phyloP scores from a whole-genome alignment of 2,329 filamentous ascomycete genomes.

The Xylaria sp. region DNA sequence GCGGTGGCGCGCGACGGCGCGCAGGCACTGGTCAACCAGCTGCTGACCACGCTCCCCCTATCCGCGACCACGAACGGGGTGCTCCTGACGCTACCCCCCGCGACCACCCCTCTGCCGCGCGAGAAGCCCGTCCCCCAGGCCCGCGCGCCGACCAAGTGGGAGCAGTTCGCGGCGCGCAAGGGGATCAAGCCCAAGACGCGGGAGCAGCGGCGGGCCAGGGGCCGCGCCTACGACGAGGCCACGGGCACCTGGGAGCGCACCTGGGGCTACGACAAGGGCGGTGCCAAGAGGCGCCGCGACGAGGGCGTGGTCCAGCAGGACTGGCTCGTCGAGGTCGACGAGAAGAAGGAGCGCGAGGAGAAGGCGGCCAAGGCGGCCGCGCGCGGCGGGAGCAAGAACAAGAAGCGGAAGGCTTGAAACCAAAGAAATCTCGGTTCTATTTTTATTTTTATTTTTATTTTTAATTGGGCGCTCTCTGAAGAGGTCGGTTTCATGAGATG shows the following conservation, averaged over 20 bases:
- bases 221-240: conserved; percentile 82
- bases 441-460: not conserved
- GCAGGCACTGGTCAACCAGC: conserved; percentile 93
- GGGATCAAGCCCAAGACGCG: conserved; percentile 89
- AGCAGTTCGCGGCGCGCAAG: conserved; percentile 94
- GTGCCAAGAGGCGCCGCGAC: conserved; percentile 77
- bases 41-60: conserved; percentile 85
- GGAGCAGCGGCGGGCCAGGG: conserved; percentile 68
- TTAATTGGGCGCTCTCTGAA: not conserved
- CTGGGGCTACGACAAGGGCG: conserved; percentile 73
- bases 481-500: not conserved
- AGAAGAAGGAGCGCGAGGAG: conserved; percentile 53
- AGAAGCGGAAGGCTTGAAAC: conserved; percentile 14
- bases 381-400: conserved; percentile 41
- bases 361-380: conserved; percentile 16
- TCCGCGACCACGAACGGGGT: conserved; percentile 71
- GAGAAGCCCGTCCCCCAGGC: conserved; percentile 87
- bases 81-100: conserved; percentile 74
- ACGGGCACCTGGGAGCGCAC: conserved; percentile 88
- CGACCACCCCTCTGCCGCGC: conserved; percentile 74
- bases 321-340: conserved; percentile 91
- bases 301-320: conserved; percentile 68
- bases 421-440: no score
- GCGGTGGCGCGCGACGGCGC: conserved; percentile 83
- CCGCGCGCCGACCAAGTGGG: conserved; percentile 90